These are phyloP conservation scores for Nidularia pulvinata DNA, from an alignment of 768 basidiomycete species.

Conservation along the genomic window DNA sequence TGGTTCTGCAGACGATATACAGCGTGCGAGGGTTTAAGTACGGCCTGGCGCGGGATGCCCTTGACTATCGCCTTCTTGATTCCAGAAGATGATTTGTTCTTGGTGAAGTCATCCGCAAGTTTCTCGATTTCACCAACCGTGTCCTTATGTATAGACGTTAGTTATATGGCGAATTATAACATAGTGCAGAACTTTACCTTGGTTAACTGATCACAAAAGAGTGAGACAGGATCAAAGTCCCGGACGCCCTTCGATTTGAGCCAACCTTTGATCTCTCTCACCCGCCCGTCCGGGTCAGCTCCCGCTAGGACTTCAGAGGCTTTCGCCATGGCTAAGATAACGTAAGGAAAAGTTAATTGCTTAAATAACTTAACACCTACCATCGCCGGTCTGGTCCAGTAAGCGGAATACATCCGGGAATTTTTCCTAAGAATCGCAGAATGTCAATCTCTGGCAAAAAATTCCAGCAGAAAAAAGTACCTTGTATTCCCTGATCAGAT, in stretches of 20 bases:
- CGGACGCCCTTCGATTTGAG: constrained; percentile 83
- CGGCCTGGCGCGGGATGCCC: constrained; percentile 88
- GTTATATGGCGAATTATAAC: not conserved
- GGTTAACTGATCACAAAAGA: constrained; percentile 89
- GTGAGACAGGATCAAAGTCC: constrained; percentile 90
- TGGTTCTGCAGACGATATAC: constrained; percentile 90
- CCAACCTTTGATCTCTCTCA: constrained; percentile 85
- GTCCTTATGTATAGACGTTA: constrained; percentile 40
- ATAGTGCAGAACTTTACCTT: constrained; percentile 49
- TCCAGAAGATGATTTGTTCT: constrained; percentile 52
- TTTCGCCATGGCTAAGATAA: constrained; percentile 65
- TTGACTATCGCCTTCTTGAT: constrained; percentile 96
- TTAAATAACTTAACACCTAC: constrained; percentile 35
- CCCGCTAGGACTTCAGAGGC: constrained; percentile 58
- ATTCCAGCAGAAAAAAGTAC: constrained; percentile 25
- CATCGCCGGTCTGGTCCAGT: constrained; percentile 73
- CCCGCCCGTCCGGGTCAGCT: constrained; percentile 62
- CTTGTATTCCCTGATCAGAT: constrained; percentile 85
- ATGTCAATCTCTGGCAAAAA: not conserved
- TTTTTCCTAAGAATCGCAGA: constrained; percentile 38
- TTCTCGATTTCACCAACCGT: constrained; percentile 80
- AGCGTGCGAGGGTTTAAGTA: constrained; percentile 91
- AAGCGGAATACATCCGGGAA: constrained; percentile 85
- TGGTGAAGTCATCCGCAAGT: constrained; percentile 67
- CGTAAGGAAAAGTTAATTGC: constrained; percentile 1